phyloP scores from a whole-genome alignment of 2,329 filamentous ascomycete genomes.

The Fonsecaea nubica region DNA sequence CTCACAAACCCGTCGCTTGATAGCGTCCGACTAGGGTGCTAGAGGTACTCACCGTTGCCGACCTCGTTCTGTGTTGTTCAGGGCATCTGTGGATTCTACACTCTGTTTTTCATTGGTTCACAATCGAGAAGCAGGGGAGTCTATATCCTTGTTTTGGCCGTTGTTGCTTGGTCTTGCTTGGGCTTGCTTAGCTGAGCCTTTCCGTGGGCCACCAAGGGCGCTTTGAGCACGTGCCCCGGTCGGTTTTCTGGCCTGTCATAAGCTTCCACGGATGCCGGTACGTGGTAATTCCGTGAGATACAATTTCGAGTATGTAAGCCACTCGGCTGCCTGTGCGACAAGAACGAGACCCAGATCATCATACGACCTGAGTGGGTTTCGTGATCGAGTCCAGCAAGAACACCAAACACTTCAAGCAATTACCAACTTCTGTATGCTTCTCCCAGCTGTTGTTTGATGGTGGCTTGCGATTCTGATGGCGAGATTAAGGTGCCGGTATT shows the following conservation, averaged over 20 bases:
- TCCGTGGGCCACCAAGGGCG: not conserved
- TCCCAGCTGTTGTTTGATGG: not conserved
- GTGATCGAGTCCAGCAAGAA: not conserved
- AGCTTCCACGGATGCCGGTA: not conserved
- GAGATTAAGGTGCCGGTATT: not conserved
- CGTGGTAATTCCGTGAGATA: not conserved
- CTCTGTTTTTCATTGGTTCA: not conserved
- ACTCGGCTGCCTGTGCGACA: not conserved
- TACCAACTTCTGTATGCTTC: not conserved
- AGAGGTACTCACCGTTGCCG: not conserved
- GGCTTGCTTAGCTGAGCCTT: not conserved
- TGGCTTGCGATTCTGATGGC: not conserved
- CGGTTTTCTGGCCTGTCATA: not conserved
- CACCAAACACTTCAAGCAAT: not conserved
- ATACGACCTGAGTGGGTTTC: conserved; percentile 3
- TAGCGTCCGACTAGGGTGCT: not conserved
- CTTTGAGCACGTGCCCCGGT: not conserved
- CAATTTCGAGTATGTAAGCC: not conserved
- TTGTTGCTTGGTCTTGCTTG: not conserved
- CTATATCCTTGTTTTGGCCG: not conserved
- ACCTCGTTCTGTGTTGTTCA: not conserved
- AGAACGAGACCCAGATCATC: conserved; percentile 3
- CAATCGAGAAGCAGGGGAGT: not conserved
- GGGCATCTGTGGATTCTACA: not conserved
- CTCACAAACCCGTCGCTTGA: not conserved